A percentile compares a stretch with the other conserved stretches of the same genome.
Evolutionary conservation across 768 basidiomycete genomes (phyloP).

Genomic region (Arthromyces matolae): DNA sequence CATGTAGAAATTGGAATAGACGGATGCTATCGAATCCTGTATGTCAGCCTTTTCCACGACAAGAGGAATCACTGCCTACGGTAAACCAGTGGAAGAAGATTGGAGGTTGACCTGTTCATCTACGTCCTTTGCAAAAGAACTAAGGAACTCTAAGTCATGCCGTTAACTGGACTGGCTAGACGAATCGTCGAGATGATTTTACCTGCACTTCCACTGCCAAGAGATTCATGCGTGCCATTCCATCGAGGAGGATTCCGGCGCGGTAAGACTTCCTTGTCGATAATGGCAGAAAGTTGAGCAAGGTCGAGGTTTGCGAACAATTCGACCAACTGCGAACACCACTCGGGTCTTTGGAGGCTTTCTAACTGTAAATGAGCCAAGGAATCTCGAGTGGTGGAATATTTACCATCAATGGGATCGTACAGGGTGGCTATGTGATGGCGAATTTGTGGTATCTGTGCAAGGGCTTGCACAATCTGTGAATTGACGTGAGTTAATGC

Average conservation of each 20-base stretch:
- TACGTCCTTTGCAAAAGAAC: conserved; percentile 36
- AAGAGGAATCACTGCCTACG: conserved; percentile 22
- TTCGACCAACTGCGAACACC: conserved; percentile 50
- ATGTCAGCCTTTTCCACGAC: background rate
- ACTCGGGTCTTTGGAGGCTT: background rate
- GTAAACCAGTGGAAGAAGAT: conserved; percentile 29
- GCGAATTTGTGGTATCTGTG: conserved; percentile 69
- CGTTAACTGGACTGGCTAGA: too few relatives aligned
- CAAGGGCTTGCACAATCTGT: conserved; percentile 56
- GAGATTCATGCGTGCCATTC: conserved; percentile 23
- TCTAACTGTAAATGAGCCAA: background rate
- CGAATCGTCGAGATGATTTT: conserved; percentile 15
- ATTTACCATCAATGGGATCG: conserved; percentile 1
- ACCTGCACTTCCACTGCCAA: conserved; percentile 18
- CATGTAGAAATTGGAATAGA: conserved; percentile 57
- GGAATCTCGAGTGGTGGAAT: background rate
- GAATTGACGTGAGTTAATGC: background rate
- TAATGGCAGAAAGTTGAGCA: conserved; percentile 53
- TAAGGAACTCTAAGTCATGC: conserved; percentile 44
- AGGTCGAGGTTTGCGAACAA: conserved; percentile 70
- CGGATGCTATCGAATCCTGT: conserved; percentile 25
- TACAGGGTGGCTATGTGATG: conserved; percentile 31
- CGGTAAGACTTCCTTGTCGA: conserved; percentile 46
- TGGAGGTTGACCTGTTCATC: conserved; percentile 42
- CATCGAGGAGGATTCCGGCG: conserved; percentile 41